These are phyloP conservation scores for Alternaria sp. DNA, from an alignment of 2,329 filamentous ascomycete genomes.

Conservation along the genomic window DNA sequence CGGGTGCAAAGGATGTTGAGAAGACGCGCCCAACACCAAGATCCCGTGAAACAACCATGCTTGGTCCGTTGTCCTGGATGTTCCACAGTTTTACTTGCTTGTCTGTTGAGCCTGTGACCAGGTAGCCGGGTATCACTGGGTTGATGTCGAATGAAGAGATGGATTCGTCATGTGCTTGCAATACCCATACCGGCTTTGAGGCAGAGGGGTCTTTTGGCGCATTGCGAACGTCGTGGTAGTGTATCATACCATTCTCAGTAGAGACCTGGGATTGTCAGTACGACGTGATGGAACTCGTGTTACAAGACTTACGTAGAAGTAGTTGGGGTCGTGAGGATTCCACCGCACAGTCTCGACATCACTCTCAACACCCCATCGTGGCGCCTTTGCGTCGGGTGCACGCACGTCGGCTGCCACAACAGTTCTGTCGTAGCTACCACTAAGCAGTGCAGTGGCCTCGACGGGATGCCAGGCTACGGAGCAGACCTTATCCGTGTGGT, in stretches of 20 bases:
- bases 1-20: slow-evolving; percentile 87
- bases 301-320: slow-evolving; percentile 75
- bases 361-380: slow-evolving; percentile 92
- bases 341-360: slow-evolving; percentile 93
- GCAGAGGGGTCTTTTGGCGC: slow-evolving; percentile 74
- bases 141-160: slow-evolving; percentile 95
- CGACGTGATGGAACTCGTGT: background rate
- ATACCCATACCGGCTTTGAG: slow-evolving; percentile 88
- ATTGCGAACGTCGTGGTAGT: slow-evolving; percentile 87
- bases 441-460: slow-evolving; percentile 87
- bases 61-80: slow-evolving; percentile 79
- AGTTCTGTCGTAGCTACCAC: slow-evolving; percentile 93
- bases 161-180: slow-evolving; percentile 94
- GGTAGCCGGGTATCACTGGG: slow-evolving; percentile 84
- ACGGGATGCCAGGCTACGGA: slow-evolving; percentile 90
- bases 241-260: slow-evolving; percentile 89
- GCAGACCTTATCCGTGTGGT: slow-evolving; percentile 98
- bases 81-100: slow-evolving; percentile 98
- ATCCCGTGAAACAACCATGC: slow-evolving; percentile 90
- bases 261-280: slow-evolving; percentile 59
- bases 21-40: slow-evolving; percentile 96
- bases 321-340: slow-evolving; percentile 92
- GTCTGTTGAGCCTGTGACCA: slow-evolving; percentile 93
- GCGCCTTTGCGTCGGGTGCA: slow-evolving; percentile 80
- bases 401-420: slow-evolving; percentile 97